Percentiles rank a stretch among this genome's conserved stretches.
These are phyloP conservation scores for Suillus occidentalis DNA, from an alignment of 768 basidiomycete species.

Conservation along the genomic window DNA sequence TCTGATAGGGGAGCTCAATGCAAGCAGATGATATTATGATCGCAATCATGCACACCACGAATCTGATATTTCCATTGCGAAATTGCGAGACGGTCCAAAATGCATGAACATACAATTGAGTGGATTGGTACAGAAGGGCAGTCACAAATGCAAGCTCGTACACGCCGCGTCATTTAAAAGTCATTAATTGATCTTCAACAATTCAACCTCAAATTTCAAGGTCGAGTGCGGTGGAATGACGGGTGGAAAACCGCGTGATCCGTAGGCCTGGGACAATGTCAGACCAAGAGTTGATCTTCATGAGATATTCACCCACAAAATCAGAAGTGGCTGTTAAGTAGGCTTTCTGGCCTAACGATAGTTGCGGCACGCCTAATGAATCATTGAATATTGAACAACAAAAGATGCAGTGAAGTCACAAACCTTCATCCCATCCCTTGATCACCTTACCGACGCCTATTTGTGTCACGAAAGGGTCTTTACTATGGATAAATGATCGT, in stretches of 20 bases:
- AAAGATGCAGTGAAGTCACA: constrained; percentile 18
- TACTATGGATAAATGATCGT: constrained; percentile 38
- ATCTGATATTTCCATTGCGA: background rate
- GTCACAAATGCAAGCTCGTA: constrained; percentile 20
- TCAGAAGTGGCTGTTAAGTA: constrained; percentile 67
- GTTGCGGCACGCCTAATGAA: constrained; percentile 65
- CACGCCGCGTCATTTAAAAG: constrained; percentile 14
- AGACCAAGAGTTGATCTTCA: constrained; percentile 2
- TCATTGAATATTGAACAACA: constrained; percentile 13
- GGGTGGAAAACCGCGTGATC: constrained; percentile 71
- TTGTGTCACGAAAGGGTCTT: constrained; percentile 59
- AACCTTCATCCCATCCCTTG: constrained; percentile 90
- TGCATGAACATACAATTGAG: constrained; percentile 21
- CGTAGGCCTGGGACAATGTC: constrained; percentile 57
- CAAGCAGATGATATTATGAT: background rate
- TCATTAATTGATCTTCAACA: constrained; percentile 62
- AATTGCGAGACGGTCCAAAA: background rate
- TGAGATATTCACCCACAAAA: constrained; percentile 52
- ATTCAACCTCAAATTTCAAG: constrained; percentile 82
- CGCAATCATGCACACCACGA: background rate
- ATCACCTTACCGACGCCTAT: constrained; percentile 85
- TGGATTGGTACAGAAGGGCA: constrained; percentile 26
- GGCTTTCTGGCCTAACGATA: constrained; percentile 79
- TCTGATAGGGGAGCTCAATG: background rate
- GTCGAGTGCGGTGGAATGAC: constrained; percentile 76